phyloP scores from a whole-genome alignment of 306 rosid species.

The Nissolia schottii region DNA sequence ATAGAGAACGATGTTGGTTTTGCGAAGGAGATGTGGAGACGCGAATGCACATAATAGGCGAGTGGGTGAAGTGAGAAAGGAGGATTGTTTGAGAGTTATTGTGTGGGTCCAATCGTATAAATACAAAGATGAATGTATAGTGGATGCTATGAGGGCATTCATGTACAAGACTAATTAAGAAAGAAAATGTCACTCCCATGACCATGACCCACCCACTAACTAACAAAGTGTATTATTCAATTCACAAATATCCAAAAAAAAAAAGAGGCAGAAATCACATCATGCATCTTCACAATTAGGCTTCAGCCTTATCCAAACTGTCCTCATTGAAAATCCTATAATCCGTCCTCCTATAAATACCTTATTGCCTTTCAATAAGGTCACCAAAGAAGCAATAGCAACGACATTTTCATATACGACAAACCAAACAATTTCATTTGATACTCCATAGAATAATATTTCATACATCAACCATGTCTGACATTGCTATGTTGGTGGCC shows the following conservation, averaged over 20 bases:
- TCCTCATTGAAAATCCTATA: too few species aligned
- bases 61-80: too few species aligned
- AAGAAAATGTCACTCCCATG: not conserved
- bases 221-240: not conserved
- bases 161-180: too few species aligned
- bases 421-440: not conserved
- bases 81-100: too few species aligned
- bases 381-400: not conserved
- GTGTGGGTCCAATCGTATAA: too few species aligned
- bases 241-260: not conserved
- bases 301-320: slow-evolving; percentile 32
- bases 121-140: too few species aligned
- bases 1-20: too few species aligned
- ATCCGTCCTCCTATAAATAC: slow-evolving; percentile 10
- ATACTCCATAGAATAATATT: not conserved
- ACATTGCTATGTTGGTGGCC: slow-evolving; percentile 68
- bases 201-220: not conserved
- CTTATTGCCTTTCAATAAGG: not conserved
- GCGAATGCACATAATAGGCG: too few species aligned
- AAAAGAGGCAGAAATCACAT: not conserved
- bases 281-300: not conserved
- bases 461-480: slow-evolving; percentile 39
- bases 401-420: not conserved
- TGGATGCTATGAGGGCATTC: too few species aligned
- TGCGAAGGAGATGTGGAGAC: too few species aligned